Percentiles rank a stretch among this genome's conserved stretches.
These are phyloP conservation scores for Linnemannia elongata DNA, from an alignment of 192 early-diverging fungal species.

Conservation along the genomic window DNA sequence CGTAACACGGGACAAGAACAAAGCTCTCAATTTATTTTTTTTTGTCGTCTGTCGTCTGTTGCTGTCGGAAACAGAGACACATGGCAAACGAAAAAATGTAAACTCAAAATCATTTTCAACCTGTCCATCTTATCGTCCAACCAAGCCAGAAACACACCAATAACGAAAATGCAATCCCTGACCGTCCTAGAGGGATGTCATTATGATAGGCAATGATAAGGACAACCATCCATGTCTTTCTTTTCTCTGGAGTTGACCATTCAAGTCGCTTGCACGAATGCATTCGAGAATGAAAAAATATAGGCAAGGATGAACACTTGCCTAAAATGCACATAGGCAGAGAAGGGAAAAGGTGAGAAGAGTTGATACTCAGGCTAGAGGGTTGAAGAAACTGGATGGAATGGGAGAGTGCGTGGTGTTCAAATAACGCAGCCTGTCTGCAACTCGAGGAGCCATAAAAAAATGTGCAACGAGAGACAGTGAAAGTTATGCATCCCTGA, in stretches of 20 bases:
- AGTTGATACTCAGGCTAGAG: too few species aligned
- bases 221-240: neutral
- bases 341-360: neutral
- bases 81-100: neutral
- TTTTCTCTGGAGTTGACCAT: neutral
- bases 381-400: too few species aligned
- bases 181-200: neutral
- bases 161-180: neutral
- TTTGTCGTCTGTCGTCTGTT: neutral
- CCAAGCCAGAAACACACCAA: neutral
- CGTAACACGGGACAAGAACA: slow-evolving; percentile 4
- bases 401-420: too few species aligned
- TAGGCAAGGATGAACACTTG: neutral
- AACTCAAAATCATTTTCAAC: neutral
- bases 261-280: neutral
- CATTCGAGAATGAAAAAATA: neutral
- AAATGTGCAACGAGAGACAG: too few species aligned
- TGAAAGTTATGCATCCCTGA: too few species aligned
- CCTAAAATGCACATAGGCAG: neutral
- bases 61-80: neutral
- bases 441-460: too few species aligned
- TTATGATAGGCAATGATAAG: neutral
- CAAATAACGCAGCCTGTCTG: too few species aligned
- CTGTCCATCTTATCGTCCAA: neutral
- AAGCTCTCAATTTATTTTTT: neutral